Percentiles rank a stretch among this genome's conserved stretches.
Conservation (phyloP, 2,329 filamentous ascomycete species). For the Fusarium brachygibbosum region DNA sequence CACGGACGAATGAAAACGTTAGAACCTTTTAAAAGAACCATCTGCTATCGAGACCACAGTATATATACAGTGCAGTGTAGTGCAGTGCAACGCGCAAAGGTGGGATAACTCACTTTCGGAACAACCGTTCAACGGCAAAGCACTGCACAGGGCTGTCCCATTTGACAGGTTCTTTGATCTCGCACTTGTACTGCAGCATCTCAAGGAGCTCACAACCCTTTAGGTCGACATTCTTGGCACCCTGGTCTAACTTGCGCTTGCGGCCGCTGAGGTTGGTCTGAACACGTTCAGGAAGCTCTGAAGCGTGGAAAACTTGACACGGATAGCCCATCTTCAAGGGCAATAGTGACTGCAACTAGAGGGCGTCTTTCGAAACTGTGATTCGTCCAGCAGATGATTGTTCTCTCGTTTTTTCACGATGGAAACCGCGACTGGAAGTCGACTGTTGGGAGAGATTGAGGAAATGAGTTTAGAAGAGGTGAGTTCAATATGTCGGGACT, state of each 20-base stretch:
- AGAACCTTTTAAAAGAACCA: slow-evolving; percentile 3
- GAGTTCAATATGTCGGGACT: slow-evolving; percentile 48
- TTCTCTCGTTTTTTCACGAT: slow-evolving; percentile 38
- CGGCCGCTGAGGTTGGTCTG: slow-evolving; percentile 64
- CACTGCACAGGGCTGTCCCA: slow-evolving; percentile 65
- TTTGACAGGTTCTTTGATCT: slow-evolving; percentile 63
- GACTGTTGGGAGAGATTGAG: slow-evolving; percentile 68
- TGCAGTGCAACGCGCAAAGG: not conserved
- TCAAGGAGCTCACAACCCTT: slow-evolving; percentile 68
- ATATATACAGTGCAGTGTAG: no score
- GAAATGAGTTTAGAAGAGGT: slow-evolving; percentile 72
- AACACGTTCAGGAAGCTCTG: slow-evolving; percentile 63
- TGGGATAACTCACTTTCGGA: slow-evolving; percentile 65
- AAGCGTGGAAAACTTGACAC: slow-evolving; percentile 66
- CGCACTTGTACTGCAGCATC: slow-evolving; percentile 73
- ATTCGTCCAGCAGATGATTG: not conserved
- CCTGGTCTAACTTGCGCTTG: slow-evolving; percentile 64
- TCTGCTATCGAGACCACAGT: not conserved
- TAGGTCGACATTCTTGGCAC: slow-evolving; percentile 62
- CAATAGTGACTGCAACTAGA: not conserved
- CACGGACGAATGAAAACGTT: slow-evolving; percentile 21
- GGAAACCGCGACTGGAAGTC: slow-evolving; percentile 61
- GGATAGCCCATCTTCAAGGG: slow-evolving; percentile 68
- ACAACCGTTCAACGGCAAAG: slow-evolving; percentile 70
- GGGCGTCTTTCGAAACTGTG: not conserved